phyloP scores from a whole-genome alignment of 2,329 filamentous ascomycete species.

The Colletotrichum sp. region DNA sequence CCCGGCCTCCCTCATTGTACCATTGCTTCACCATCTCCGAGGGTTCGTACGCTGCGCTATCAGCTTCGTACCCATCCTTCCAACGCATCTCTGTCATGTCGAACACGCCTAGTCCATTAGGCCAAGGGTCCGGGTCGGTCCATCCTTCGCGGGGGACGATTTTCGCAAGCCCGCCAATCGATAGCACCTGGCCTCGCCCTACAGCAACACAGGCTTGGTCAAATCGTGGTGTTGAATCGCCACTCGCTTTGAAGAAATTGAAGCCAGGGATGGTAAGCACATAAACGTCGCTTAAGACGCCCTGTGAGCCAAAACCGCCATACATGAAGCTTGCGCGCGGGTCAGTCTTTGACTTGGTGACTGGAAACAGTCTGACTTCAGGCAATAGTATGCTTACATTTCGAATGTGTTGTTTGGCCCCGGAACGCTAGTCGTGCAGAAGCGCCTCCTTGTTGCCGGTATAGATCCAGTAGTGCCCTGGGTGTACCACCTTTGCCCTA shows the following conservation, averaged over 20 bases:
- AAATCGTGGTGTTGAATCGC: not conserved
- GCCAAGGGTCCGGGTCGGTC: not conserved
- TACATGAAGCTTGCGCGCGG: not conserved
- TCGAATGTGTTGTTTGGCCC: not conserved
- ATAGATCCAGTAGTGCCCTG: fast-evolving
- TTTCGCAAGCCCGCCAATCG: not conserved
- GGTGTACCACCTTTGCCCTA: not conserved
- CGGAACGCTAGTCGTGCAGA: not conserved
- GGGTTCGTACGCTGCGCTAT: not conserved
- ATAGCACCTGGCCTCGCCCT: not conserved
- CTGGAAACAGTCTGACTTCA: not conserved
- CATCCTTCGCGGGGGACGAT: fast-evolving
- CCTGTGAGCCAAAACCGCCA: not conserved
- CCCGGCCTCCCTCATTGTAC: not conserved
- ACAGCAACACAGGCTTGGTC: not conserved
- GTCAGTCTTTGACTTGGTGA: not conserved
- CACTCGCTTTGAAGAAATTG: not conserved
- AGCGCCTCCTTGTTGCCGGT: not conserved
- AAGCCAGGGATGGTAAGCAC: not conserved
- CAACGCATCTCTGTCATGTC: not conserved
- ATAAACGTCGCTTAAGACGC: not conserved
- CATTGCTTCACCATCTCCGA: not conserved
- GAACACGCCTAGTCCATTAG: not conserved
- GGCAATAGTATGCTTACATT: not conserved
- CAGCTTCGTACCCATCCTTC: not conserved